phyloP scores from a whole-genome alignment of 345 rosid species.

The Dimocarpus longan region DNA sequence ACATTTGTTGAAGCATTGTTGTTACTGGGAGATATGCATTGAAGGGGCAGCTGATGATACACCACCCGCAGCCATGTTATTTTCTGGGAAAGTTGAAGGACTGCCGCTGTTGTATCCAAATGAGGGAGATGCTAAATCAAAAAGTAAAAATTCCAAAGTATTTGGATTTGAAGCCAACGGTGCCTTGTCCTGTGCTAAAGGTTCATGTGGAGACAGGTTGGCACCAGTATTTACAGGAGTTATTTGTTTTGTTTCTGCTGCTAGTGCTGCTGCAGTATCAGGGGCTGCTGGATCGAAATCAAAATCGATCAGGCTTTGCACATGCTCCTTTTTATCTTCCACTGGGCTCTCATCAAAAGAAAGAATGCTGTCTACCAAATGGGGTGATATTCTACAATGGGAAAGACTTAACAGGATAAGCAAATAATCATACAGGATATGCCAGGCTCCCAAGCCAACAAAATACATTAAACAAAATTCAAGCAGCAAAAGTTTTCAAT shows the following conservation, averaged over 20 bases:
- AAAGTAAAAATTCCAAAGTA: constrained; percentile 62
- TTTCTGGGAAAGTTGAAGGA: constrained; percentile 26
- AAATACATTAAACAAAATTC: not conserved
- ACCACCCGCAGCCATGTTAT: constrained; percentile 14
- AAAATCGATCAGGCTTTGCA: constrained; percentile 44
- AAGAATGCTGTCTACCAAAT: constrained; percentile 23
- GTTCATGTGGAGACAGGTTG: constrained; percentile 32
- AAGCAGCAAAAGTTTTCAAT: constrained; percentile 4
- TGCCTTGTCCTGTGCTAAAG: constrained; percentile 30
- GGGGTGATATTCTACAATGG: constrained; percentile 44
- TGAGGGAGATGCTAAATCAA: constrained; percentile 43
- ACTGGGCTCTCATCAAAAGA: constrained; percentile 18
- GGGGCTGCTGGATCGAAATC: constrained; percentile 30
- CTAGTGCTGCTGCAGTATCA: constrained; percentile 16
- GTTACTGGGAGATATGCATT: constrained; percentile 20
- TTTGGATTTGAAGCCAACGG: constrained; percentile 39
- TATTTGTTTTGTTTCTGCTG: constrained; percentile 22
- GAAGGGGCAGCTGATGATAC: constrained; percentile 18
- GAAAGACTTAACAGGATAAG: constrained; percentile 7
- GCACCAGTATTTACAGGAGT: constrained; percentile 30
- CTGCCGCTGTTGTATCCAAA: constrained; percentile 22
- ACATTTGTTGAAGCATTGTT: constrained; percentile 22
- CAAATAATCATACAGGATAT: not conserved
- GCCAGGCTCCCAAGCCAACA: not conserved
- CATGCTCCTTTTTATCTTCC: constrained; percentile 27